Base-by-base conservation (phyloP, 2,329 filamentous ascomycete genomes). In the Colletotrichum liriopes region DNA sequence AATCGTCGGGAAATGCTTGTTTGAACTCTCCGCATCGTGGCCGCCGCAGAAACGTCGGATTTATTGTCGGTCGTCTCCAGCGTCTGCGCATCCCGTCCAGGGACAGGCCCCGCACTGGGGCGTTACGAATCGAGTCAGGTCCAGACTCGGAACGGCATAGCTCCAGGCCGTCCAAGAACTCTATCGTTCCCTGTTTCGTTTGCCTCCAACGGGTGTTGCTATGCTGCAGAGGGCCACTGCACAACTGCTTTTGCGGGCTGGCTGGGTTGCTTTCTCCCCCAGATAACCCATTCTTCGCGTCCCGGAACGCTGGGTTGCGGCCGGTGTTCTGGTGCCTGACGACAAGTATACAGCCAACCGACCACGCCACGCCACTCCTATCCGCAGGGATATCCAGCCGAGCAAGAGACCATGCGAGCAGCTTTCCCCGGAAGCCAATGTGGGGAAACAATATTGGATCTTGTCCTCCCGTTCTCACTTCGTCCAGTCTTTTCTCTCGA, bases 41-140 rank as follows among this genome's bases (percentile, higher is more conserved):
- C 8, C n/a, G 39, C 20, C 59, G 63, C 64, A 73, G 63, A 66
- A 65, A 73, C 68, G n/a, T 72, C 68, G 64, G 59, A 64, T 35
- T 69, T 59, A 71, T 41, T 67, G 45, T 5, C 9, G 7, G n/a
- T 65, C 35, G 20, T 20, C 58, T 12, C 29, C 41, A 32, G 14
- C 23, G 12, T 29, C 26, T 14, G 20, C n/a, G 37, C 26, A 43
- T 29, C 55, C 32, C 55, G 23, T 41, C 45, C 65, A 59, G 41
- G 70, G 70, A 12, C 45, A 37, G 29, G 37, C 65, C 70, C 70
- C 66, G 70, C 70, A 65, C 54, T 43, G 32, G 35, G 18, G 18
- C 45, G 52, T 60, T 54, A 16, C 43, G 60, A 39, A 58, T 72
- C 70, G 70, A 72, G 65, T 72, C 65, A 65, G 54, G 59, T n/a